Conservation (phyloP, 139 green algal species). For the Chlorella vulgaris region DNA sequence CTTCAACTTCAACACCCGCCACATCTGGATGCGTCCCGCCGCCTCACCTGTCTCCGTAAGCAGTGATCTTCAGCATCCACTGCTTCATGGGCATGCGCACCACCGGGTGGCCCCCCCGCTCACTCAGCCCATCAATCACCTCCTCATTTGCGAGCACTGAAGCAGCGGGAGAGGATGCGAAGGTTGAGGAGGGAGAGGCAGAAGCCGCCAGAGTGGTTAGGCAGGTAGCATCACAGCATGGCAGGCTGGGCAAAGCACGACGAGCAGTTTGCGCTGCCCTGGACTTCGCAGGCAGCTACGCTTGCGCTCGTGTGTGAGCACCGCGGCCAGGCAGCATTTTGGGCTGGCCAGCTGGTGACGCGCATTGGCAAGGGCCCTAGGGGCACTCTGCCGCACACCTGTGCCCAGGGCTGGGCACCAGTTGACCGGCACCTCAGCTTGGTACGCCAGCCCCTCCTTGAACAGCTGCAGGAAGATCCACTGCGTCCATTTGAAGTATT, state of each 20-base stretch:
- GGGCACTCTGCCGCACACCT: background rate
- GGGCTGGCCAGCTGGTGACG: too few species aligned
- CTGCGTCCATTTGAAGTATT: conserved; percentile 91
- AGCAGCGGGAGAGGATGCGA: background rate
- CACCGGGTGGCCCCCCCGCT: conserved; percentile 92
- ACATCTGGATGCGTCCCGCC: too few species aligned
- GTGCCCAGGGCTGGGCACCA: conserved; percentile 94
- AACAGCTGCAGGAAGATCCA: conserved; percentile 99
- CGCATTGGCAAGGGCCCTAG: too few species aligned
- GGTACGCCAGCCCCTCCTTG: conserved; percentile 93
- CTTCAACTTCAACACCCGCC: too few species aligned
- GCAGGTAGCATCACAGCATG: too few species aligned
- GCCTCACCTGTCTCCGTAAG: conserved; percentile 87
- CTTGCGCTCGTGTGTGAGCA: too few species aligned
- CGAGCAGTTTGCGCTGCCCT: too few species aligned
- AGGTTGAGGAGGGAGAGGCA: background rate
- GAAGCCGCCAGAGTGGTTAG: background rate
- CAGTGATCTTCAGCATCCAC: conserved; percentile 99
- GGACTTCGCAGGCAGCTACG: too few species aligned
- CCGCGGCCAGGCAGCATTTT: too few species aligned
- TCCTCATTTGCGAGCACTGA: conserved; percentile 87
- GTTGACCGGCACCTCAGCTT: conserved; percentile 98
- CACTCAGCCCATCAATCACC: conserved; percentile 89
- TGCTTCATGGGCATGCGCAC: conserved; percentile 96
- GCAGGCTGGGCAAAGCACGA: too few species aligned